A percentile compares a stretch with the other conserved stretches of the same genome.
These are phyloP conservation scores for Monilinia fructicola DNA, from an alignment of 2,329 filamentous ascomycete genomes.

Conservation along the genomic window DNA sequence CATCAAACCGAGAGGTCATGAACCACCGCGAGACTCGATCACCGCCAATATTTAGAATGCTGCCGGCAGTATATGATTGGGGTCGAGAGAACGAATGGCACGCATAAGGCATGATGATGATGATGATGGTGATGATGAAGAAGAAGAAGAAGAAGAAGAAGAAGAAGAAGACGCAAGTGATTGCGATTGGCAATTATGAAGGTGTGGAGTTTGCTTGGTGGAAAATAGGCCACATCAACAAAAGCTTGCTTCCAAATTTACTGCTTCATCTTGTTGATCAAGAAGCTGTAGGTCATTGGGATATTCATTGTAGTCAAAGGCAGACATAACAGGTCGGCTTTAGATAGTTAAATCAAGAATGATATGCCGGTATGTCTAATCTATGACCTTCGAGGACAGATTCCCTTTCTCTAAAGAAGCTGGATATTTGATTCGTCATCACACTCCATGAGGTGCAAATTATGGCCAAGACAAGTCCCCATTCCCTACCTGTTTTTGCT, in stretches of 20 bases:
- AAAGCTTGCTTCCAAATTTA: not conserved
- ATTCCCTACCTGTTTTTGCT: not conserved
- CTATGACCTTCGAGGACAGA: not conserved
- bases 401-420: not conserved
- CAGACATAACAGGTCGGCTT: not conserved
- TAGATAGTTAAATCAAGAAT: not conserved
- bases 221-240: not conserved
- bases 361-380: not conserved
- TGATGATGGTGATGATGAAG: too few species aligned
- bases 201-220: not conserved
- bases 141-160: not conserved
- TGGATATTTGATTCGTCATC: not conserved
- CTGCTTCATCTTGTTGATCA: not conserved
- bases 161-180: not conserved
- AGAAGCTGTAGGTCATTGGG: not conserved
- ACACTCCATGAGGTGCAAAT: slow-evolving; percentile 6
- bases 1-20: not conserved
- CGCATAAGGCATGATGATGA: not conserved
- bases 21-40: slow-evolving; percentile 2
- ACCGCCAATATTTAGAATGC: slow-evolving; percentile 3
- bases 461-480: too few species aligned
- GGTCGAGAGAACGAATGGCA: not conserved
- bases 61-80: not conserved
- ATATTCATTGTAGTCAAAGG: not conserved
- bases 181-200: not conserved